These are phyloP conservation scores for Kuraishia molischiana DNA, from an alignment of 805 yeast species.

Conservation along the genomic window DNA sequence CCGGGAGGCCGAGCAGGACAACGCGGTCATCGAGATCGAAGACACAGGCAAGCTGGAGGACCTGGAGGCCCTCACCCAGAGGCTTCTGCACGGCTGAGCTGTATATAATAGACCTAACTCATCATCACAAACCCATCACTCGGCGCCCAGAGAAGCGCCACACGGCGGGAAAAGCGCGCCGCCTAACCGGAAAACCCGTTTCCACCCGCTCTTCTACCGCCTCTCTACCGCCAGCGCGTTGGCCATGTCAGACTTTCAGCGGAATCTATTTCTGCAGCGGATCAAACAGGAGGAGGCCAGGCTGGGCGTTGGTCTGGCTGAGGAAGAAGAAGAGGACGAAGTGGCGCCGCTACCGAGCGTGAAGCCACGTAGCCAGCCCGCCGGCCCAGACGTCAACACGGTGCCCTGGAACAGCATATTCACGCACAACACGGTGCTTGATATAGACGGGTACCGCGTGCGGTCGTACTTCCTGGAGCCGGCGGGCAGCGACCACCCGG, in stretches of 20 bases:
- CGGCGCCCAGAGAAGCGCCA: too few relatives aligned
- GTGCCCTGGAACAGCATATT: too few relatives aligned
- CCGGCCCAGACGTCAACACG: too few relatives aligned
- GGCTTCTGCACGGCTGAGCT: slow-evolving; percentile 24
- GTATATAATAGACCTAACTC: too few relatives aligned
- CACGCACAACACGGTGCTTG: too few relatives aligned
- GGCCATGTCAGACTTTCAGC: not conserved
- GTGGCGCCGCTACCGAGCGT: not conserved
- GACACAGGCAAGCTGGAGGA: slow-evolving; percentile 90
- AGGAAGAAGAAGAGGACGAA: not conserved
- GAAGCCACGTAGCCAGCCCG: too few relatives aligned
- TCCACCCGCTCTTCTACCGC: too few relatives aligned
- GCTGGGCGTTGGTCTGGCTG: not conserved
- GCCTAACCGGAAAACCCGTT: too few relatives aligned
- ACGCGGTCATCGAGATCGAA: slow-evolving; percentile 58
- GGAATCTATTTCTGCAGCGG: not conserved
- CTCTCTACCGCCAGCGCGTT: too few relatives aligned
- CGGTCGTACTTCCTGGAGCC: not conserved
- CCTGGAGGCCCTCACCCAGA: slow-evolving; percentile 75
- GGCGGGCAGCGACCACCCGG: slow-evolving; percentile 25
- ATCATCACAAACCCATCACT: too few relatives aligned
- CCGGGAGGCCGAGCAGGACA: slow-evolving; percentile 11
- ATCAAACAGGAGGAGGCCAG: not conserved
- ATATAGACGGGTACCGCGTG: too few relatives aligned
- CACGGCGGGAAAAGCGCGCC: too few relatives aligned